Conservation (phyloP, 106 monocot species). For the Allium sativum region DNA sequence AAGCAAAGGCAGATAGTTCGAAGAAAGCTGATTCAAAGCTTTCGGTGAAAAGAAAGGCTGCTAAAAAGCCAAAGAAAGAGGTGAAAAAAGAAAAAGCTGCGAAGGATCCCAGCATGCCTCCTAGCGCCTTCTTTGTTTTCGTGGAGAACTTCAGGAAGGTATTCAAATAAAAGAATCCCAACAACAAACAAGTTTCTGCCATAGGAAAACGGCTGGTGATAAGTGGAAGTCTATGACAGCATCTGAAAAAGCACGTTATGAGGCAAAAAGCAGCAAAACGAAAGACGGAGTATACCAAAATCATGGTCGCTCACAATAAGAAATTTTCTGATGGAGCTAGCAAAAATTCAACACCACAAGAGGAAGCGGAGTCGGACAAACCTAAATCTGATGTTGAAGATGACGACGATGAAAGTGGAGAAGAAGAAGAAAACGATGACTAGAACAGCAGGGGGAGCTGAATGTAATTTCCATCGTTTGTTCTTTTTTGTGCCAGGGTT, state of each 20-base stretch:
- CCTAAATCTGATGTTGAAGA: conserved; percentile 78
- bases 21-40: conserved; percentile 43
- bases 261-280: conserved; percentile 56
- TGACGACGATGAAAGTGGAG: conserved; percentile 45
- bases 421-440: conserved; percentile 10
- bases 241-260: conserved; percentile 64
- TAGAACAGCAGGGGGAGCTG: no score
- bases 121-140: conserved; percentile 4
- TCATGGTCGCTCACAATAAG: conserved; percentile 51
- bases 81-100: background rate
- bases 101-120: conserved; percentile 4
- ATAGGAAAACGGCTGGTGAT: conserved; percentile 56
- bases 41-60: conserved; percentile 17
- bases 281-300: conserved; percentile 59
- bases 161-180: conserved; percentile 19
- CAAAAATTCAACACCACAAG: conserved; percentile 14
- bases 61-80: background rate
- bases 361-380: conserved; percentile 68
- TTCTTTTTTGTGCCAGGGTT: no score
- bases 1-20: conserved; percentile 23
- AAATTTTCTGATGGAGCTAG: conserved; percentile 8
- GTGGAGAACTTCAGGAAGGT: conserved; percentile 65
- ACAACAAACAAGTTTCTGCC: conserved; percentile 49
- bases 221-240: conserved; percentile 44
- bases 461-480: background rate